Evolutionary conservation across 768 basidiomycete genomes (phyloP), one percentile per base, ranked within the genome.

Genomic region (Leccinum longicurvipes): DNA sequence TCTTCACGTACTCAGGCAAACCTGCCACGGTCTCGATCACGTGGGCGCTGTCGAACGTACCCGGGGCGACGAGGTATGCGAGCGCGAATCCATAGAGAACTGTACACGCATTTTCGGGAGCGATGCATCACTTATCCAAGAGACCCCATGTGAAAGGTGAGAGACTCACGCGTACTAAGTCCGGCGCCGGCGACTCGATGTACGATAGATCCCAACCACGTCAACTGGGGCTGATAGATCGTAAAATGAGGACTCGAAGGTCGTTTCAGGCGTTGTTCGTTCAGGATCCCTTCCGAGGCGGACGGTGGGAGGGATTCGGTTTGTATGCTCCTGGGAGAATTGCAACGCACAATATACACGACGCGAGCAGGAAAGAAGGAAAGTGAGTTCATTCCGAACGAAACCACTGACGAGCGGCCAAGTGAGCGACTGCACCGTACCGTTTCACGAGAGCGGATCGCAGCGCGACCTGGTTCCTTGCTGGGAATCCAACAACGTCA

Each of bases 171-270:
- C 49, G 79, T 84, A 57, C 89, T 88, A 48, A 99, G 81, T 10
- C 78, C 91, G 8, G 73, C 81, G 56, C 96, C 97, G 11, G 93
- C 89, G n/a, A 81, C 72, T 70, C 97, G 89, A 75, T 98, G 87
- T 39, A 81, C 84, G 64, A 96, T 93, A 17, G 93, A 97, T 5
- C 74, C 80, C 53, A 91, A 14, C 91, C 92, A 96, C 32, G 96
- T 98, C 47, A 98, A 73, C 74, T 98, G 92, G 2, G 89, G 90
- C 67, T 95, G 88, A 76, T 99, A 99, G 74, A 99, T 98, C 54
- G 93, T 93, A 69, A 93, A 89, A 72, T 98, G 95, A 9, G 97
- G 97, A 65, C 89, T 91, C 59, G 82, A 89, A 17, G 97, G 96
- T n/a, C 97, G 88, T 48, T 78, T 77, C 49, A 91, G 74, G 60